Conservation (phyloP, 2,329 filamentous ascomycete species). For the Parafenestella ontariensis region DNA sequence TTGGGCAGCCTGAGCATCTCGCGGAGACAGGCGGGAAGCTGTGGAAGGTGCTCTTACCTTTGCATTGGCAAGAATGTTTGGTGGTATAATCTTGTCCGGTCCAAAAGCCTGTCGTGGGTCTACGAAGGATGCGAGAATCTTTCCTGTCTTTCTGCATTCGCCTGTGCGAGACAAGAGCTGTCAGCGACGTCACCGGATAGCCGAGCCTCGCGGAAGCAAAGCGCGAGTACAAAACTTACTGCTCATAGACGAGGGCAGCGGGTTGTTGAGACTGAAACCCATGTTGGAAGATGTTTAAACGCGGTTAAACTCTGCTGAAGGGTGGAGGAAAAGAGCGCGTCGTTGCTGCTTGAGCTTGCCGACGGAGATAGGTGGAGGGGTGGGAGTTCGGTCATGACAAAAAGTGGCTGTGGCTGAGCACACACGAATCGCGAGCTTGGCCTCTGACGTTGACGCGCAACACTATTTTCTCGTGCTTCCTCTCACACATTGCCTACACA, state of each 20-base stretch:
- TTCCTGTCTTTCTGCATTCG: constrained; percentile 96
- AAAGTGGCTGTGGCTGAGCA: constrained; percentile 1
- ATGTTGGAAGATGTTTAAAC: constrained; percentile 35
- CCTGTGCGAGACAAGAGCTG: constrained; percentile 61
- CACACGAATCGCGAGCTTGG: constrained; percentile 1
- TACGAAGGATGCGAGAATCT: constrained; percentile 93
- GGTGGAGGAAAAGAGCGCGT: constrained; percentile 2
- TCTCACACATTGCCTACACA: background rate
- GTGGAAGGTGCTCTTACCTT: constrained; percentile 65
- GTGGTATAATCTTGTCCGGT: constrained; percentile 96
- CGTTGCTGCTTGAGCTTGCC: background rate
- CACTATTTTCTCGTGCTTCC: background rate
- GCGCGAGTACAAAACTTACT: constrained; percentile 50
- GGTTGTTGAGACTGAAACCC: constrained; percentile 61
- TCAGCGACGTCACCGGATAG: constrained; percentile 44
- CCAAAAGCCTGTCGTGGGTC: constrained; percentile 93
- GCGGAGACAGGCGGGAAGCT: constrained; percentile 5
- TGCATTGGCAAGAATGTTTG: constrained; percentile 84
- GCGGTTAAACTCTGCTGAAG: background rate
- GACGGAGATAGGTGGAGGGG: background rate
- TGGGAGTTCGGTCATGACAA: background rate
- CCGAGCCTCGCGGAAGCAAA: constrained; percentile 1
- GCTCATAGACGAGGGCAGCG: constrained; percentile 60
- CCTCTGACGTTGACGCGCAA: background rate
- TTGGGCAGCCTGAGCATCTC: constrained; percentile 9